Percentiles rank a stretch among this genome's conserved stretches.
Conservation (phyloP, 1,139 yeast genomes). For the Zhuliangozyma blackwelliae region DNA sequence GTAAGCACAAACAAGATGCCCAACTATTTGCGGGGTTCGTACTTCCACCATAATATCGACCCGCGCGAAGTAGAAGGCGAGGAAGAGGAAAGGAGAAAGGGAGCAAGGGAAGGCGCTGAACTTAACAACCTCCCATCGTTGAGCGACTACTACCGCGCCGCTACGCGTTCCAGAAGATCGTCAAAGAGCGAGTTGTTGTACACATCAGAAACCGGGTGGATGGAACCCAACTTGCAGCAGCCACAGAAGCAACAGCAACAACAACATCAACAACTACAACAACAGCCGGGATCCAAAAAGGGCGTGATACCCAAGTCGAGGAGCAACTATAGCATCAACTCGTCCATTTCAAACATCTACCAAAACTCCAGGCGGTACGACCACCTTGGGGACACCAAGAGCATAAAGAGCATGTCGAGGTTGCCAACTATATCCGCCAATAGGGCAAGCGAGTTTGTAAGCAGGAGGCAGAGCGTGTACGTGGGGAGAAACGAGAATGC, state of each 20-base stretch:
- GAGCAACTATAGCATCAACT: conserved; percentile 25
- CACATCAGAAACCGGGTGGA: conserved; percentile 40
- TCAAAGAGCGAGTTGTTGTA: conserved; percentile 41
- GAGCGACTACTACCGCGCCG: conserved; percentile 31
- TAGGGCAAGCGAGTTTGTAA: conserved; percentile 5
- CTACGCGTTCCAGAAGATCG: conserved; percentile 31
- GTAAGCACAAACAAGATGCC: conserved; percentile 1
- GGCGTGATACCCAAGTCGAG: conserved; percentile 18
- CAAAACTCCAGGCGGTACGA: conserved; percentile 3
- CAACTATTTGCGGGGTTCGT: conserved; percentile 7
- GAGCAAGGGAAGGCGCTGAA: no score
- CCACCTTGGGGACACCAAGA: conserved; percentile 11
- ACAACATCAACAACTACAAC: not conserved
- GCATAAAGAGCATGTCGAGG: conserved; percentile 14
- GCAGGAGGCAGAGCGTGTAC: conserved; percentile 5
- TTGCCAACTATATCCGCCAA: conserved; percentile 15
- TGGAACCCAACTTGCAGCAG: conserved; percentile 30
- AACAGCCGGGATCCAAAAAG: not conserved
- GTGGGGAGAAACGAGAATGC: not conserved
- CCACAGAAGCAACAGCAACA: not conserved
- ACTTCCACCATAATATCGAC: conserved; percentile 5
- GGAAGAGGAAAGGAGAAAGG: conserved; percentile 12
- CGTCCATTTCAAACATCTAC: conserved; percentile 11
- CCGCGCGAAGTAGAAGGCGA: conserved; percentile 9
- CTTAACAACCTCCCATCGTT: conserved; percentile 26